A percentile compares a stretch with the other conserved stretches of the same genome.
These are phyloP conservation scores for Lactifluus echinatus DNA, from an alignment of 768 basidiomycete species.

Conservation along the genomic window DNA sequence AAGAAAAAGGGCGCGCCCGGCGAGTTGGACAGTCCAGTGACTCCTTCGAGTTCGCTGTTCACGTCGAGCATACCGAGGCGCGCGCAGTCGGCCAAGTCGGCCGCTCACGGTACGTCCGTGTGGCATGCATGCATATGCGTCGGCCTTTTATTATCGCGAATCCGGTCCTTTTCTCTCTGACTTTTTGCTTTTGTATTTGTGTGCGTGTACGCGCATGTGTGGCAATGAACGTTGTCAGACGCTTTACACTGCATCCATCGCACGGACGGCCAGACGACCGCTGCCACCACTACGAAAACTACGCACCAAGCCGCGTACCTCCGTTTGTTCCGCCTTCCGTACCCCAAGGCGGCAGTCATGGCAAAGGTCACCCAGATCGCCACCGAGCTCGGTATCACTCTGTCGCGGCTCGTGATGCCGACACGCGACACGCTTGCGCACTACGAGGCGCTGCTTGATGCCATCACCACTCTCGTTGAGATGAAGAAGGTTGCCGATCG, in stretches of 20 bases:
- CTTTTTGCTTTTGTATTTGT: background rate
- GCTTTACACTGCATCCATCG: slow-evolving; percentile 66
- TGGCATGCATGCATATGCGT: background rate
- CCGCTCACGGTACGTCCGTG: slow-evolving; percentile 47
- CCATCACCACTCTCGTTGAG: slow-evolving; percentile 70
- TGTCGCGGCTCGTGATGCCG: slow-evolving; percentile 85
- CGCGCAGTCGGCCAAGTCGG: slow-evolving; percentile 46
- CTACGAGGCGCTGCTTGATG: slow-evolving; percentile 66
- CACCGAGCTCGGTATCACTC: slow-evolving; percentile 63
- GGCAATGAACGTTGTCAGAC: slow-evolving; percentile 34
- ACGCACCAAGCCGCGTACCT: slow-evolving; percentile 74
- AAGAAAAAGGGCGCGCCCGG: slow-evolving; percentile 40
- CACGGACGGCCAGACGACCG: slow-evolving; percentile 43
- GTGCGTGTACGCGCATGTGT: too few relatives aligned
- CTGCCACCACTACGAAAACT: slow-evolving; percentile 56
- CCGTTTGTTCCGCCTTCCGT: slow-evolving; percentile 79
- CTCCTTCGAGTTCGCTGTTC: slow-evolving; percentile 31
- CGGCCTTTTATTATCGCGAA: background rate
- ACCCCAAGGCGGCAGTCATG: slow-evolving; percentile 63
- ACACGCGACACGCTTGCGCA: slow-evolving; percentile 71
- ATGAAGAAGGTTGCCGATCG: slow-evolving; percentile 83
- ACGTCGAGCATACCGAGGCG: slow-evolving; percentile 8
- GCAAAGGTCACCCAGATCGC: slow-evolving; percentile 73
- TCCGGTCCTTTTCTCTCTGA: slow-evolving; percentile 13
- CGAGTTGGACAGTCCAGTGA: slow-evolving; percentile 40